phyloP scores from a whole-genome alignment of 2,329 filamentous ascomycete genomes.

The Cylindrodendrum hubeiense region DNA sequence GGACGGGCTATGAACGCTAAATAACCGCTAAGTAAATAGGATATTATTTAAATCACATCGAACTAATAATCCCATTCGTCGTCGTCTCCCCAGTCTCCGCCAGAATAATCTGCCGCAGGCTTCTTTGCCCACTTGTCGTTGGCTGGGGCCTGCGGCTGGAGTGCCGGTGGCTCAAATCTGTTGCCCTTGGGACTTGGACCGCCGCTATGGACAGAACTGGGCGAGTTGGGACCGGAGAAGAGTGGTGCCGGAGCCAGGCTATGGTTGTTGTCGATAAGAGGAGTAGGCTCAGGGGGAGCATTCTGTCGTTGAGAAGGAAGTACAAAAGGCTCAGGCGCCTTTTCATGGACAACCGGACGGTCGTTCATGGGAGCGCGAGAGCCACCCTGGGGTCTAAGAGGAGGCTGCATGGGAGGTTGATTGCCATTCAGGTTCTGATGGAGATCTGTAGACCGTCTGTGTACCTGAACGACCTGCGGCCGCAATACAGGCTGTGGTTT shows the following conservation, averaged over 20 bases:
- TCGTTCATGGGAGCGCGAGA: neutral
- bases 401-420: conserved; percentile 30
- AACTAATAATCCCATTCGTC: conserved; percentile 44
- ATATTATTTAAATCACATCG: neutral
- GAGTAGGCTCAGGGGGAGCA: conserved; percentile 1
- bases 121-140: conserved; percentile 44
- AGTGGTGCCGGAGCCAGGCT: conserved; percentile 14
- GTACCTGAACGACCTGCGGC: conserved; percentile 41
- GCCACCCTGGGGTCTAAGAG: neutral
- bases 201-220: conserved; percentile 6
- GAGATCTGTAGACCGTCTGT: conserved; percentile 39
- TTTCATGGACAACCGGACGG: conserved; percentile 3
- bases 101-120: conserved; percentile 39
- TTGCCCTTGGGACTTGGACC: conserved; percentile 15
- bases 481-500: conserved; percentile 41
- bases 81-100: conserved; percentile 43
- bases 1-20: conserved; percentile 15
- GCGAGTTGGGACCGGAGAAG: conserved; percentile 14
- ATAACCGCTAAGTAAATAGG: conserved; percentile 4
- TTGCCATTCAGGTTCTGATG: conserved; percentile 15
- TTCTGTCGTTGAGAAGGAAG: conserved; percentile 22
- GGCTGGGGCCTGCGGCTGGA: conserved; percentile 3
- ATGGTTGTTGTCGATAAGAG: neutral
- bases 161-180: conserved; percentile 6
- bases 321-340: conserved; percentile 2